Conservation (phyloP, 331 rosid genomes). For the Pyracantha coccinea region DNA sequence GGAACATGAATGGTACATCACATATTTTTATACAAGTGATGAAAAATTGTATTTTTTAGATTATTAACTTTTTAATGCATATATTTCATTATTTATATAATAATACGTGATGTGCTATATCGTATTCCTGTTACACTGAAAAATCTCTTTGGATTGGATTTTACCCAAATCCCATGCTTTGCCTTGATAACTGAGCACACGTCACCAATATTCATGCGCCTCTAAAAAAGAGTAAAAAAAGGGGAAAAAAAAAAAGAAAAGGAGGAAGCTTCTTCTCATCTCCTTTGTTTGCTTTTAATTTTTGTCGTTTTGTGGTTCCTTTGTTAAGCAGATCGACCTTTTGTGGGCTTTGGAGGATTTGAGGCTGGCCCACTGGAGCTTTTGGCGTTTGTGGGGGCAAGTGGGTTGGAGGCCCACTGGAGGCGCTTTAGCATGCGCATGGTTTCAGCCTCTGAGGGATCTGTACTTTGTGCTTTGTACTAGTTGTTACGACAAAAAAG, state of each 20-base stretch:
- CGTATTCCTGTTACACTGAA: too few relatives aligned
- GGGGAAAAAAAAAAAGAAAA: neutral
- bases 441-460: neutral
- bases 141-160: too few relatives aligned
- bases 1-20: too few relatives aligned
- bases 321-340: neutral
- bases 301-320: constrained; percentile 11
- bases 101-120: too few relatives aligned
- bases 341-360: constrained; percentile 9
- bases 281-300: neutral
- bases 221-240: too few relatives aligned
- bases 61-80: too few relatives aligned
- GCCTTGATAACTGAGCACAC: neutral
- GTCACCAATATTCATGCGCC: neutral
- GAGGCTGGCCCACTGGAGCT: constrained; percentile 13
- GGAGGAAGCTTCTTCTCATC: neutral
- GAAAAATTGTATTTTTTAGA: too few relatives aligned
- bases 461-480: neutral
- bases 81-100: too few relatives aligned
- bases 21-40: too few relatives aligned
- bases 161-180: neutral
- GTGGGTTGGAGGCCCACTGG: constrained; percentile 20
- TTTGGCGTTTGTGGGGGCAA: neutral
- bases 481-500: neutral
- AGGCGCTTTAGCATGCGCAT: constrained; percentile 24